Evolutionary conservation across 202 grass and related monocot species (phyloP).

Genomic region (Zizania palustris): DNA sequence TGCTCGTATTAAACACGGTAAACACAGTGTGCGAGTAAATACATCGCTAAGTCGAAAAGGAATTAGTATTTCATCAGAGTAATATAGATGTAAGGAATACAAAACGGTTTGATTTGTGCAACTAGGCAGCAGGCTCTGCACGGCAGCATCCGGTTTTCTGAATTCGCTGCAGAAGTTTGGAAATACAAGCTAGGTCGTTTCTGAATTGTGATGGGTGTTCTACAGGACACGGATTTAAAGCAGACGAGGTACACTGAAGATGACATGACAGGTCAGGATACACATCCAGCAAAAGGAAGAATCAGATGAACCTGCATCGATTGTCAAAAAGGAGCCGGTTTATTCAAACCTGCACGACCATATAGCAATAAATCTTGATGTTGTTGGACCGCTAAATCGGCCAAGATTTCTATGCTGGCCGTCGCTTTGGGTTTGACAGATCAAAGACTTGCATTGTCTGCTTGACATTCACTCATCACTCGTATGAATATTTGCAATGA

Average conservation of each 20-base stretch:
- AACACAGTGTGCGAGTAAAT: too few species aligned
- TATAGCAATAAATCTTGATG: slow-evolving; percentile 18
- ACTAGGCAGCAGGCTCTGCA: neutral
- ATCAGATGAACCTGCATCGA: slow-evolving; percentile 5
- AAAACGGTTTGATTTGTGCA: too few species aligned
- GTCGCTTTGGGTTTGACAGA: neutral
- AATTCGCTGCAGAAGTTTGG: neutral
- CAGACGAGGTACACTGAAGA: neutral
- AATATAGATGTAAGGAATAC: too few species aligned
- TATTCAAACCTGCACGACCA: slow-evolving; percentile 39
- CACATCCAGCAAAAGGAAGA: neutral
- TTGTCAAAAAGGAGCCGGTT: slow-evolving; percentile 12
- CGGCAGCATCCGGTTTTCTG: neutral
- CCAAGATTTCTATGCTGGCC: neutral
- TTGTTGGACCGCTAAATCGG: neutral
- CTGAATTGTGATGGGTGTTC: too few species aligned
- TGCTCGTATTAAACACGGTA: too few species aligned
- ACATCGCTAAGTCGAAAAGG: too few species aligned
- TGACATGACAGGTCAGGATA: neutral
- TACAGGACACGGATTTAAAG: neutral
- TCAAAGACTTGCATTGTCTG: neutral
- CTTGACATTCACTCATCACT: slow-evolving; percentile 7
- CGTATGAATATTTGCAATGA: neutral
- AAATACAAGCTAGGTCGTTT: too few species aligned
- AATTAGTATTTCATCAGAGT: too few species aligned